Conservation (phyloP, 495 filamentous ascomycete species). For the Neurospora sp. region DNA sequence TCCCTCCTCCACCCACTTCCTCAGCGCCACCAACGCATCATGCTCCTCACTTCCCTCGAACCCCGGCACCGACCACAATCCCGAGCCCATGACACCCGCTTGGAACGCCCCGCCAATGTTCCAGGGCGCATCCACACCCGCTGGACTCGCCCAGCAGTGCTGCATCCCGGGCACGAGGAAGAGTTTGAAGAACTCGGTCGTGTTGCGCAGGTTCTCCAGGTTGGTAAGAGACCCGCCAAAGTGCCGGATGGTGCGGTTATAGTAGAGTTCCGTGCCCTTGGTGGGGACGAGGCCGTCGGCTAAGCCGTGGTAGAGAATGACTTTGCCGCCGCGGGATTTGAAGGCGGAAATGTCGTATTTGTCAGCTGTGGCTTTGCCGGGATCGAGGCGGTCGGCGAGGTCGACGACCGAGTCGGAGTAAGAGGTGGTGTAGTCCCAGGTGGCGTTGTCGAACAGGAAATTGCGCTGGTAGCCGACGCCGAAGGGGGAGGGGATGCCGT, state of each 20-base stretch:
- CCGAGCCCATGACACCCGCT: conserved; percentile 15
- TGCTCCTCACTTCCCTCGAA: conserved; percentile 29
- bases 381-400: conserved; percentile 24
- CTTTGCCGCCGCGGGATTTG: conserved; percentile 38
- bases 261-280: conserved; percentile 33
- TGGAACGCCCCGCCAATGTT: conserved; percentile 31
- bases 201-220: background rate
- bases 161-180: conserved; percentile 35
- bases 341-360: conserved; percentile 38
- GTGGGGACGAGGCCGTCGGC: conserved; percentile 42
- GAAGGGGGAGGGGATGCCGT: conserved; percentile 15
- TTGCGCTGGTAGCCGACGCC: conserved; percentile 28
- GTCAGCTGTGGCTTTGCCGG: conserved; percentile 32
- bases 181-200: conserved; percentile 26
- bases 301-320: conserved; percentile 47
- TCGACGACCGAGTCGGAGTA: conserved; percentile 2
- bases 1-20: conserved; percentile 44
- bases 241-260: conserved; percentile 19
- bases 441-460: conserved; percentile 32
- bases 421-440: conserved; percentile 29
- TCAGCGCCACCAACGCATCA: conserved; percentile 39
- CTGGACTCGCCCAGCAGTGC: conserved; percentile 26
- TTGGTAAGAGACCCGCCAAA: conserved; percentile 12
- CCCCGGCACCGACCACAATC: conserved; percentile 24
- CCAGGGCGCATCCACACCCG: conserved; percentile 35